phyloP scores from a whole-genome alignment of 2,329 filamentous ascomycete genomes.

The Leptographium galeiforme region DNA sequence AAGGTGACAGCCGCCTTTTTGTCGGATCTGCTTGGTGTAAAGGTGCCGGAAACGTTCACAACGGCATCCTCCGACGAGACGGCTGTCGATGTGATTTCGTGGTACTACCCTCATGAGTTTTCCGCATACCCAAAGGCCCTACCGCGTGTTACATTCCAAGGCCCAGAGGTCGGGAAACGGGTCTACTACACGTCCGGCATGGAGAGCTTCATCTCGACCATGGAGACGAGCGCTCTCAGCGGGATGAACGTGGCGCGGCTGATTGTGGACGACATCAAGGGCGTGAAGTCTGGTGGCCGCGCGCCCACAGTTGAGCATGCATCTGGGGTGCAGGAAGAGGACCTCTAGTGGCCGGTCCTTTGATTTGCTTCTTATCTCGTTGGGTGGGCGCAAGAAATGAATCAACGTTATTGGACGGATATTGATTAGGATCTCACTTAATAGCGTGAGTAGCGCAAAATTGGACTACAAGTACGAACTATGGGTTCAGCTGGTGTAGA shows the following conservation, averaged over 20 bases:
- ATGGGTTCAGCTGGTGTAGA: too few relatives aligned
- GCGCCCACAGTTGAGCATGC: background rate
- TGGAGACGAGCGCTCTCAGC: constrained; percentile 92
- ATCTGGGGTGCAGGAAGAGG: background rate
- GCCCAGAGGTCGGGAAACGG: constrained; percentile 52
- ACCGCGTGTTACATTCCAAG: constrained; percentile 81
- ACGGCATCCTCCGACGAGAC: constrained; percentile 12
- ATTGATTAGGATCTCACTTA: too few relatives aligned
- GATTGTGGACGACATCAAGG: constrained; percentile 41
- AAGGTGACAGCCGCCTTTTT: constrained; percentile 39
- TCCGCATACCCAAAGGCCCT: constrained; percentile 72
- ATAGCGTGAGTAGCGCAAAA: too few relatives aligned
- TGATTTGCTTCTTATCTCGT: background rate
- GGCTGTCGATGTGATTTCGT: constrained; percentile 44
- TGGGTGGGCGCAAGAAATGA: background rate
- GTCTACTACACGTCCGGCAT: constrained; percentile 66
- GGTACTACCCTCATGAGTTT: constrained; percentile 69
- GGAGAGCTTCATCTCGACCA: constrained; percentile 89
- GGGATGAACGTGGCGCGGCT: constrained; percentile 72
- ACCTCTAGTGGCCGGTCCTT: background rate
- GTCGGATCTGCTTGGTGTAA: constrained; percentile 34
- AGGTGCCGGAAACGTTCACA: constrained; percentile 29
- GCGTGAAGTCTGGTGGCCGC: constrained; percentile 4
- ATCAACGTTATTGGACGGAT: background rate
- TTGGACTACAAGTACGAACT: too few relatives aligned